These are phyloP conservation scores for Collariella sp. DNA, from an alignment of 495 filamentous ascomycete species.

Conservation along the genomic window DNA sequence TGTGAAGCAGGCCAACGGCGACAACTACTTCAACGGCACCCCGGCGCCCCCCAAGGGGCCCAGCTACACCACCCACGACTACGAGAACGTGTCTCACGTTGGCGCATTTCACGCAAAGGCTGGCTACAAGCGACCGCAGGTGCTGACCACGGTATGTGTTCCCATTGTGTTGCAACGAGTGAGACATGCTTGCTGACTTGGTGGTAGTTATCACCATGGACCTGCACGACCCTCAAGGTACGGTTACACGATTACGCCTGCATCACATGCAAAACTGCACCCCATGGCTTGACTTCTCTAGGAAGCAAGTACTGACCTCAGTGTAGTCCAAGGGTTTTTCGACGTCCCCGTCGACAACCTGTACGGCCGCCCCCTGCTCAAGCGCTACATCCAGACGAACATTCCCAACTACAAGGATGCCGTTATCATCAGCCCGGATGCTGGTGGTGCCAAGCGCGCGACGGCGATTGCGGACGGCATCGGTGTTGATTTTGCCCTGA, in stretches of 20 bases:
- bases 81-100: constrained; percentile 46
- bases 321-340: constrained; percentile 75
- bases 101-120: constrained; percentile 71
- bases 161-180: too few species aligned
- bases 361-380: constrained; percentile 78
- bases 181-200: constrained; percentile 22
- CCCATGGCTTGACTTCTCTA: too few species aligned
- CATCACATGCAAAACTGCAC: too few species aligned
- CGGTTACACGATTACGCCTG: neutral
- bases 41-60: constrained; percentile 31
- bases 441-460: constrained; percentile 96
- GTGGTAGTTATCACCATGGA: constrained; percentile 83
- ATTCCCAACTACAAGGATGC: constrained; percentile 81
- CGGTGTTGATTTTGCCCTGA: constrained; percentile 88
- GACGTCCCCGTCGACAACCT: constrained; percentile 97
- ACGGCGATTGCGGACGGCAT: constrained; percentile 92
- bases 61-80: constrained; percentile 48
- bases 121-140: constrained; percentile 92
- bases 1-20: constrained; percentile 14
- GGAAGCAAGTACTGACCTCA: constrained; percentile 7
- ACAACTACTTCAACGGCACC: constrained; percentile 16
- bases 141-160: constrained; percentile 65
- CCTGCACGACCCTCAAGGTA: constrained; percentile 92
- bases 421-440: constrained; percentile 93
- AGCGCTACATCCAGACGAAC: constrained; percentile 80